These are phyloP conservation scores for Pseudomonodictys pantanalensis DNA, from an alignment of 495 filamentous ascomycete genomes.

Conservation along the genomic window DNA sequence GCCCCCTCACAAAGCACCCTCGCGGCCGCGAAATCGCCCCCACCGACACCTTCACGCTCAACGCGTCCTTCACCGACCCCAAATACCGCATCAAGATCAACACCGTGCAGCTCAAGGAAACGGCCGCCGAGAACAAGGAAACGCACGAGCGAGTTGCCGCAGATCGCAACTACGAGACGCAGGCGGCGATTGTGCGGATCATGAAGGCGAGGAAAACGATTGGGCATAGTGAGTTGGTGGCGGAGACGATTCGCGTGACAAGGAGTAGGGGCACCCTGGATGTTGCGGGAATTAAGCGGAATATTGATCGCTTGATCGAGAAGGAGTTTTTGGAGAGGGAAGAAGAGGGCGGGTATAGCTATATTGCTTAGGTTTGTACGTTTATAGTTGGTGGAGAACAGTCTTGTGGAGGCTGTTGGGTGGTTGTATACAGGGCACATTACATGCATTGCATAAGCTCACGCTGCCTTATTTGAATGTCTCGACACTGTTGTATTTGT, in stretches of 20 bases:
- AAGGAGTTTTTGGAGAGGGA: slow-evolving; percentile 91
- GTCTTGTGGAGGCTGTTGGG: too few species aligned
- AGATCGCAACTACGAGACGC: slow-evolving; percentile 91
- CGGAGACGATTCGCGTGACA: slow-evolving; percentile 85
- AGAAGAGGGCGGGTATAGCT: slow-evolving; percentile 73
- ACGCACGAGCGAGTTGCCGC: slow-evolving; percentile 85
- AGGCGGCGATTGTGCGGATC: slow-evolving; percentile 94
- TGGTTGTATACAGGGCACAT: too few species aligned
- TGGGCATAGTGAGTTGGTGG: slow-evolving; percentile 73
- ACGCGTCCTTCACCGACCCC: slow-evolving; percentile 67
- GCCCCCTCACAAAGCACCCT: slow-evolving; percentile 82
- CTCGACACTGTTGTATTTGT: too few species aligned
- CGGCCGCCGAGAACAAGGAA: slow-evolving; percentile 82
- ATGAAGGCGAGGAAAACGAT: slow-evolving; percentile 95
- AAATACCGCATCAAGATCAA: slow-evolving; percentile 98
- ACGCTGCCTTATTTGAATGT: too few species aligned
- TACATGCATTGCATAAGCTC: too few species aligned
- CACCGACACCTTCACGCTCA: slow-evolving; percentile 79
- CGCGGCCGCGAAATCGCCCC: slow-evolving; percentile 74
- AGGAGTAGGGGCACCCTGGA: slow-evolving; percentile 80
- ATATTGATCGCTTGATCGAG: slow-evolving; percentile 98
- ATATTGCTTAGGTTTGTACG: slow-evolving; percentile 66
- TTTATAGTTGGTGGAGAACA: too few species aligned
- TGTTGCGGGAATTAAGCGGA: slow-evolving; percentile 83
- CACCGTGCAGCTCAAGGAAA: slow-evolving; percentile 95